Base-by-base conservation (phyloP, 2,329 filamentous ascomycete genomes). In the Hymenotorrendiella dingleyae region DNA sequence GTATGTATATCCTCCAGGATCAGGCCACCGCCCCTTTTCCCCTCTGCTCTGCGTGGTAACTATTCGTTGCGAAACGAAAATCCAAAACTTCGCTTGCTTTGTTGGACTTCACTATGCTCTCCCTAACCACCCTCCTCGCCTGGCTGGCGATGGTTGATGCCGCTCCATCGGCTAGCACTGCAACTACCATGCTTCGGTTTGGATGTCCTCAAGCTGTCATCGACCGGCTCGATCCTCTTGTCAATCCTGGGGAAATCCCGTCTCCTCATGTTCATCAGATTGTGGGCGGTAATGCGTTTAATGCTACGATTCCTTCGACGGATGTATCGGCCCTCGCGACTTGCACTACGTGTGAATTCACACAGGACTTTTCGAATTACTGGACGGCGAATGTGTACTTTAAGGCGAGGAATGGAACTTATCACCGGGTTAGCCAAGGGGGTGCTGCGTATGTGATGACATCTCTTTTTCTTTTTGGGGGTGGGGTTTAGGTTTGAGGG, bases 321-420 rank as follows among this genome's bases (percentile, higher is more conserved):
- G 47, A 50, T 32, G 32, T 50, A 26, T 37, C 45, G 1, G 35
- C 8, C 4, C 21, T 32, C 7, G 44, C 45, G n/a, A 20, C 38
- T 8, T 50, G 45, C 19, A 50, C 45, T 6, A 47, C 44, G 8
- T 50, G 47, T 33, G 20, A 21, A 4, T 42, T 47, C 27, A 16
- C 39, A 1, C 42, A 62, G 27, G 36, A 43, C 22, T 38, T 43
- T 16, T 52, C 41, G 14, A 59, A 62, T 37, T 59, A 57, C 46
- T 57, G 55, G 56, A 57, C 56, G 2, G 56, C 56, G 2, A 56
- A 57, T 29, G 20, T 62, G 40, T 57, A 57, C 46, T 59, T 59
- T 50, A 58, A 58, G 46, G 55, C 54, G 22, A 42, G 48, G 5
- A 50, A 50, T 19, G 45, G 45, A 16, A 45, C 45, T 10, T 50